Evolutionary conservation across 108 stramenopile species (phyloP).

Genomic region (Discostella stelligeroides): DNA sequence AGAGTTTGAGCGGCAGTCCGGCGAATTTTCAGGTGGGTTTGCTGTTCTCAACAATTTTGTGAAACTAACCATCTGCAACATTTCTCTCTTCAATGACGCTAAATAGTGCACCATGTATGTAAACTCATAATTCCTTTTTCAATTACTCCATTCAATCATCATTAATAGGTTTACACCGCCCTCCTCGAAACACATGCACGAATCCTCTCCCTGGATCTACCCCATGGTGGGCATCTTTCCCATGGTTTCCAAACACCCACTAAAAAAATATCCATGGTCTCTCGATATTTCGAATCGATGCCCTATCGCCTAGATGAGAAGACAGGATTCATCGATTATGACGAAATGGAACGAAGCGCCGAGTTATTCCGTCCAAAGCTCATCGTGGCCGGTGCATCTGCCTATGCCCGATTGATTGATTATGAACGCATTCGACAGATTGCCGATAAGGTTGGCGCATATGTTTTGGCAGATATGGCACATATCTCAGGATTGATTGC

Average conservation of each 20-base stretch:
- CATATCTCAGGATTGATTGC: constrained; percentile 99
- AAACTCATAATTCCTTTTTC: too few species aligned
- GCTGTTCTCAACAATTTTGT: neutral
- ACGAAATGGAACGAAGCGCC: constrained; percentile 95
- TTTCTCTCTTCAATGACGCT: too few species aligned
- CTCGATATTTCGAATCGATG: constrained; percentile 97
- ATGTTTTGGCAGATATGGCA: constrained; percentile 99
- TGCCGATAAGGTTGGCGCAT: constrained; percentile 92
- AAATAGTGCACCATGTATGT: too few species aligned
- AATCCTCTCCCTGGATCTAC: constrained; percentile 98
- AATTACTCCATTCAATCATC: neutral
- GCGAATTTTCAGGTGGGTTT: constrained; percentile 96
- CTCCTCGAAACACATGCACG: constrained; percentile 98
- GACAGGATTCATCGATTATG: constrained; percentile 97
- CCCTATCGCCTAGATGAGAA: constrained; percentile 97
- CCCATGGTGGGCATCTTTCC: constrained; percentile 97
- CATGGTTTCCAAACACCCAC: constrained; percentile 97
- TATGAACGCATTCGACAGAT: constrained; percentile 97
- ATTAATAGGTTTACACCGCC: constrained; percentile 95
- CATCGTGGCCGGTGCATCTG: constrained; percentile 98
- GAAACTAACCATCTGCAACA: too few species aligned
- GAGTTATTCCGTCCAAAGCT: constrained; percentile 98
- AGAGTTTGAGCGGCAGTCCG: constrained; percentile 96
- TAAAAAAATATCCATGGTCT: constrained; percentile 95
- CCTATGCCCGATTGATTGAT: constrained; percentile 98